Base-by-base conservation (phyloP, 129 eudicot genomes). In the Arctium minus region DNA sequence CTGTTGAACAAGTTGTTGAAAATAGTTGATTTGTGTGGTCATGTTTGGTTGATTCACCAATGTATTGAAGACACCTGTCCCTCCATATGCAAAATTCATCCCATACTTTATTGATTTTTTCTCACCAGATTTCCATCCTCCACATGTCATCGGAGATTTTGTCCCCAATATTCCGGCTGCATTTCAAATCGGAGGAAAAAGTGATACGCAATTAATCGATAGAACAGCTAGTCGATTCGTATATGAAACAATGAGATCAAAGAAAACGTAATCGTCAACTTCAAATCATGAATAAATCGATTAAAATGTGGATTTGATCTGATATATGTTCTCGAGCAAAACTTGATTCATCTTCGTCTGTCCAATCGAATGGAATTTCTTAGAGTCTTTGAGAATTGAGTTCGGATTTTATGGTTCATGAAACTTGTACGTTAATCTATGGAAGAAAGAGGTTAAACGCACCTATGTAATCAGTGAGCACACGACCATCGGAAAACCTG, bases 1-100 rank as follows among this genome's bases (percentile, higher is more conserved):
- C 56, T 88, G 85, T 29, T 80, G 78, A 40, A 90, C 56, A n/a
- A 91, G 87, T 30, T 87, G 80, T 79, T 92, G 85, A 76, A 94
- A 90, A 40, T 83, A 72, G 80, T 92, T 85, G 31, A 94, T 90
- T 80, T 94, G 98, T 37, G 93, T 80, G 3, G 93, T 90, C 94
- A 94, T 90, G 88, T 94, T 94, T 84, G 98, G 97, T 75, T 87
- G 81, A 60, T 82, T 68, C 68, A 84, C 90, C 67, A 87, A 39
- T 68, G 98, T 94, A 73, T 87, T 75, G 70, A 94, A 94, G 29
- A 94, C 97, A 56, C 98, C 97, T 15, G 94, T 91, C 79, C 98
- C 98, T 87, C 98, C 98, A 77, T 90, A 85, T 5, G 98, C 98
- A 79, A 94, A 94, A 80, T 94, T 94, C 71, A 94, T 82, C 40